Base-by-base conservation (phyloP, 768 basidiomycete genomes). In the Mycena crocata region DNA sequence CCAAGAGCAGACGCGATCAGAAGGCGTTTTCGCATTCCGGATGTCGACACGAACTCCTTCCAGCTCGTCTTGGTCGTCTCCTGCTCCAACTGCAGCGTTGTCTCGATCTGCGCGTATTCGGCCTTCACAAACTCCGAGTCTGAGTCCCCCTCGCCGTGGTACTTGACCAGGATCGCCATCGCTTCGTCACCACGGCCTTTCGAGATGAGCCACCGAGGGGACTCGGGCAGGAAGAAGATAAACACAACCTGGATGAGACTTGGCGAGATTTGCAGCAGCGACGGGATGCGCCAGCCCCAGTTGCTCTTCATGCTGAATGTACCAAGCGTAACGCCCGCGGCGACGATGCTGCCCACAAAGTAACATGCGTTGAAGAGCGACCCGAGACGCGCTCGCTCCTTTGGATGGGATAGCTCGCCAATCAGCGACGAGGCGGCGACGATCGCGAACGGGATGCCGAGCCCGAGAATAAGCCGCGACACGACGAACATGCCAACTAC, bases 211-310 rank as follows among this genome's bases (percentile, higher is more conserved):
- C 89, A 90, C 40, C 87, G 84, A 19, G 90, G 90, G 14, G 87
- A 89, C 71, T 91, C 90, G 3, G 89, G 89, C 19, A 90, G 77
- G 71, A 87, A 86, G 72, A 77, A 84, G 57, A 90, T 81, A 74
- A 91, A 87, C 30, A 67, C 64, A 46, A 90, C 71, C 66, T 90
- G 89, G 24, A 90, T 75, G 14, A 81, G 34, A 64, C 84, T 85
- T 2, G 90, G 90, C 1, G 83, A 72, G 35, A 85, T 68, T 73
- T 91, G 90, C 7, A 90, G 81, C 45, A 87, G 71, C n/a, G 89
- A 86, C 0, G 89, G 90, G 24, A 90, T 89, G n/a, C 90, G 83
- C 90, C 90, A 91, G 14, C 86, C 87, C 89, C 88, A 89, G 69
- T 87, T 83, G 52, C 70, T 84, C 0, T 70, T 50, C 82, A 91